phyloP scores from a whole-genome alignment of 2,329 filamentous ascomycete species.

The Metarhizium anisopliae region DNA sequence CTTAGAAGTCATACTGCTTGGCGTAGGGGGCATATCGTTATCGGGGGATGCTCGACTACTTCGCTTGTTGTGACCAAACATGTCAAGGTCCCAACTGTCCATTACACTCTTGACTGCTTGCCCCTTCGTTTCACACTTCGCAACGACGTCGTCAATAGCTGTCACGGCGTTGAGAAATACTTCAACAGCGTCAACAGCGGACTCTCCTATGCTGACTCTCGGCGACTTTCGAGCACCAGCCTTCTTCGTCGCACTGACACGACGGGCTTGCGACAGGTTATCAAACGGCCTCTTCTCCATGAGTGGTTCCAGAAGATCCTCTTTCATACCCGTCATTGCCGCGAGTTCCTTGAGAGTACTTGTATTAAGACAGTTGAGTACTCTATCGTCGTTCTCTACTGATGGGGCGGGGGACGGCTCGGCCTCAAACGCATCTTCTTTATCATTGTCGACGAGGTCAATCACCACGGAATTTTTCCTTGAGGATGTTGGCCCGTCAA shows the following conservation, averaged over 20 bases:
- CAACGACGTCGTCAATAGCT: slow-evolving; percentile 75
- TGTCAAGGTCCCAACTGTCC: slow-evolving; percentile 39
- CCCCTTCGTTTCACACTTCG: slow-evolving; percentile 64
- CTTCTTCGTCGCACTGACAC: slow-evolving; percentile 47
- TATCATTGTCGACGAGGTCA: slow-evolving; percentile 29
- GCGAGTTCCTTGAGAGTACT: slow-evolving; percentile 68
- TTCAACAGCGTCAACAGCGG: slow-evolving; percentile 43
- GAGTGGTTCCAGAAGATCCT: slow-evolving; percentile 59
- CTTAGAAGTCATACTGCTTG: slow-evolving; percentile 27
- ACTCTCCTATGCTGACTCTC: slow-evolving; percentile 41
- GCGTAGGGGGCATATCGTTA: slow-evolving; percentile 31
- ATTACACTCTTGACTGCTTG: slow-evolving; percentile 41
- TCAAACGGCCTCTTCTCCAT: slow-evolving; percentile 68
- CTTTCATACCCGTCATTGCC: slow-evolving; percentile 69
- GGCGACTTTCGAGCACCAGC: slow-evolving; percentile 35
- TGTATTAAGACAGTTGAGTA: slow-evolving; percentile 76
- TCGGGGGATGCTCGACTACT: slow-evolving; percentile 21
- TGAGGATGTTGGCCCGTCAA: slow-evolving; percentile 16
- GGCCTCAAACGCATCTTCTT: slow-evolving; percentile 31
- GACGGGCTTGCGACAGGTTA: slow-evolving; percentile 54
- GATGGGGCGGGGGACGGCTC: slow-evolving; percentile 20
- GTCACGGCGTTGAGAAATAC: slow-evolving; percentile 74
- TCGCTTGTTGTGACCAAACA: slow-evolving; percentile 31
- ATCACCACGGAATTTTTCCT: slow-evolving; percentile 26
- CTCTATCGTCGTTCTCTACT: slow-evolving; percentile 29